Conservation (phyloP, 257 asterid genomes). For the Osmanthus fragrans region DNA sequence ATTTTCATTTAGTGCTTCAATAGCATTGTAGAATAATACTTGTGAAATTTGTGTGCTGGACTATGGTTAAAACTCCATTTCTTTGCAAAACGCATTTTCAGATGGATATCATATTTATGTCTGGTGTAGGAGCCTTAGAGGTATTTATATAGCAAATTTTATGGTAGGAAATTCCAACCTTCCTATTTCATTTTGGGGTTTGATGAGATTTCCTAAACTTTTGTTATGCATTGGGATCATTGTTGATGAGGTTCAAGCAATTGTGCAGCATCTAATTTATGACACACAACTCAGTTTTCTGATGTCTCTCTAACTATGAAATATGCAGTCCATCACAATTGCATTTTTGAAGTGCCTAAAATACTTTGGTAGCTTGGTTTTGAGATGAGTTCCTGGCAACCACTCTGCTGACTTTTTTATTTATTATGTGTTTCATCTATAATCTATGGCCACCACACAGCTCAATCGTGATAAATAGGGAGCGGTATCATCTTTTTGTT, state of each 20-base stretch:
- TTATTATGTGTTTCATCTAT: no score
- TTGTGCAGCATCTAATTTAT: background rate
- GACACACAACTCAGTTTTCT: background rate
- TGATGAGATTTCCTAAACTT: no score
- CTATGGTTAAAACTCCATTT: background rate
- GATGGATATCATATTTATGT: slow-evolving; percentile 6
- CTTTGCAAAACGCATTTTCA: background rate
- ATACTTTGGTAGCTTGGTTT: background rate
- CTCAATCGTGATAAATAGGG: background rate
- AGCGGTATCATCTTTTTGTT: background rate
- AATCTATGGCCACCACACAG: background rate
- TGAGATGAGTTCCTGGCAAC: background rate
- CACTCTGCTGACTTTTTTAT: background rate
- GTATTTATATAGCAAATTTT: no score
- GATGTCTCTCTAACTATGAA: background rate
- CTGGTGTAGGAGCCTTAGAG: background rate
- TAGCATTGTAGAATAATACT: background rate
- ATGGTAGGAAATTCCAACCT: background rate
- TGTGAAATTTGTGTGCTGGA: background rate
- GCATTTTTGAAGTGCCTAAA: background rate
- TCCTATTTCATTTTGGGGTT: no score
- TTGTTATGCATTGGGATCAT: background rate
- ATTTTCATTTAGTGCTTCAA: background rate
- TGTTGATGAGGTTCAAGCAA: background rate
- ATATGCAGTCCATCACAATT: background rate